Percentiles rank a stretch among this genome's conserved stretches.
Evolutionary conservation across 164 flowering plant species (phyloP).

Genomic region (Saururus chinensis): DNA sequence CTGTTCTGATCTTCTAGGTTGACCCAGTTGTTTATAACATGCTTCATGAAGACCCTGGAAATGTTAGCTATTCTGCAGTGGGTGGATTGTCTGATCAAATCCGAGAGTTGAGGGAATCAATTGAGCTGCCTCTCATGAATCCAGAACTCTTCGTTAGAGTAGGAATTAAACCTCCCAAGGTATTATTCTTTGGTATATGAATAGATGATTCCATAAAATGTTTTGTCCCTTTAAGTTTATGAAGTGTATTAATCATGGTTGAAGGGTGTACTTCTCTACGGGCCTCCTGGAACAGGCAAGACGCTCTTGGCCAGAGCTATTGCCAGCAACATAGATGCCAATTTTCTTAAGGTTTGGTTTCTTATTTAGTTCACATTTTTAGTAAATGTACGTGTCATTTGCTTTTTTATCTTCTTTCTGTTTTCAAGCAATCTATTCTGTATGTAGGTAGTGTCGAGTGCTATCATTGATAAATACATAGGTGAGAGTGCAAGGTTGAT

Average conservation of each 20-base stretch:
- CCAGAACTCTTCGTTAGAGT: slow-evolving; percentile 93
- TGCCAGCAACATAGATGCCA: slow-evolving; percentile 94
- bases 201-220: background rate
- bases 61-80: slow-evolving; percentile 91
- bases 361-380: background rate
- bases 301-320: slow-evolving; percentile 87
- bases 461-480: slow-evolving; percentile 85
- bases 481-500: slow-evolving; percentile 98
- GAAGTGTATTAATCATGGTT: background rate
- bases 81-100: slow-evolving; percentile 94
- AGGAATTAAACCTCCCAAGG: slow-evolving; percentile 96
- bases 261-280: slow-evolving; percentile 93
- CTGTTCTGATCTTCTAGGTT: slow-evolving; percentile 40
- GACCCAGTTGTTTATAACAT: slow-evolving; percentile 94
- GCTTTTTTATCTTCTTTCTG: background rate
- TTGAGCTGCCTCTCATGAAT: slow-evolving; percentile 90
- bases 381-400: background rate
- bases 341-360: slow-evolving; percentile 63
- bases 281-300: slow-evolving; percentile 97
- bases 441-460: slow-evolving; percentile 84
- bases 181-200: slow-evolving; percentile 7
- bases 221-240: background rate
- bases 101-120: slow-evolving; percentile 79
- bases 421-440: background rate
- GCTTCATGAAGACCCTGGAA: slow-evolving; percentile 98